Evolutionary conservation across 225 moss, liverwort and hornwort genomes (phyloP).

Genomic region (Sphagnum tenellum): DNA sequence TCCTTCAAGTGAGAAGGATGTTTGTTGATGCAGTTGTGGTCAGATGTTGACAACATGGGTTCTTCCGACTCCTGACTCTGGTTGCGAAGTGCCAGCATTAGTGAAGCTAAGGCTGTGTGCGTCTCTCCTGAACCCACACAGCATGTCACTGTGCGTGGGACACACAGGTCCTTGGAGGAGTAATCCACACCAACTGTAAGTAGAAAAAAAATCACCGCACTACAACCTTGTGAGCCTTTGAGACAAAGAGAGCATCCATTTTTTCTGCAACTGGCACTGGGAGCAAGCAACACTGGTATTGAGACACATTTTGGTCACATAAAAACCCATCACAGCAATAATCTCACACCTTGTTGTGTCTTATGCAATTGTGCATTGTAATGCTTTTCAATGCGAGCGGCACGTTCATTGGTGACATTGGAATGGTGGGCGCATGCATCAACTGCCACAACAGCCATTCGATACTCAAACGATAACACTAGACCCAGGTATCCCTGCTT

Average conservation of each 20-base stretch:
- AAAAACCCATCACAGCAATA: conserved; percentile 1
- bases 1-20: background rate
- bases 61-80: conserved; percentile 4
- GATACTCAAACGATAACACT: conserved; percentile 53
- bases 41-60: background rate
- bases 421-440: conserved; percentile 59
- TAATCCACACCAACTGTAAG: conserved; percentile 25
- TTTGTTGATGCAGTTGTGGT: too few species aligned
- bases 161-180: conserved; percentile 7
- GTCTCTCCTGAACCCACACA: conserved; percentile 33
- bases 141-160: conserved; percentile 47
- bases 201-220: too few species aligned
- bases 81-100: conserved; percentile 28
- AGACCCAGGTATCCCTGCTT: conserved; percentile 53
- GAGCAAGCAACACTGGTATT: too few species aligned
- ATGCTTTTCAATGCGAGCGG: conserved; percentile 44
- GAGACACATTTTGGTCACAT: too few species aligned
- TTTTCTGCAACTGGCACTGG: too few species aligned
- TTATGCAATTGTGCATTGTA: conserved; percentile 38
- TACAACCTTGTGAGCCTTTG: too few species aligned
- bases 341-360: conserved; percentile 26
- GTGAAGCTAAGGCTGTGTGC: conserved; percentile 30
- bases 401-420: conserved; percentile 53
- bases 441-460: conserved; percentile 37
- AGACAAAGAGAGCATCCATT: too few species aligned